These are phyloP conservation scores for Trametes polyzona DNA, from an alignment of 1,284 basidiomycete species.

Conservation along the genomic window DNA sequence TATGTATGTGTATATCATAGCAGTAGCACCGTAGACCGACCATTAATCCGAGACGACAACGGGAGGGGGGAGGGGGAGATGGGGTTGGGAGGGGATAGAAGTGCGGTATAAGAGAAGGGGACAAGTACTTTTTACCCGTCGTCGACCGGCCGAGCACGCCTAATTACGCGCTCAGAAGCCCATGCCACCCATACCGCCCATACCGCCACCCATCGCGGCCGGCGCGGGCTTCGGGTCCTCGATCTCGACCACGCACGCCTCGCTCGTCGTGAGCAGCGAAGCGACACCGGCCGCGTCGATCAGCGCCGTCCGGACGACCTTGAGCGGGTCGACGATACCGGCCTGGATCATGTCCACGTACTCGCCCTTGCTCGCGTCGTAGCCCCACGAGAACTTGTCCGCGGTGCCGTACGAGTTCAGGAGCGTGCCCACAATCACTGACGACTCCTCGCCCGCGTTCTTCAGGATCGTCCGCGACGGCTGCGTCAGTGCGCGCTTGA, in stretches of 20 bases:
- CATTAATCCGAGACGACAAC: neutral
- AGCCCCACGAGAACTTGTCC: conserved; percentile 86
- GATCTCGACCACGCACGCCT: conserved; percentile 91
- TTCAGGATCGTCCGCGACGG: conserved; percentile 89
- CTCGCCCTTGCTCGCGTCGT: conserved; percentile 90
- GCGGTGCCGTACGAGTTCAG: conserved; percentile 66
- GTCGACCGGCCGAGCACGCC: neutral
- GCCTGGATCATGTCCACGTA: conserved; percentile 94
- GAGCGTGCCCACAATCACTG: conserved; percentile 90
- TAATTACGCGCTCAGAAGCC: conserved; percentile 36
- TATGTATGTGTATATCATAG: conserved; percentile 12
- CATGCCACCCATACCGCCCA: conserved; percentile 55
- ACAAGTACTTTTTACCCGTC: neutral
- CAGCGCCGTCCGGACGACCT: conserved; percentile 92
- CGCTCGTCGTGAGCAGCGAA: conserved; percentile 90
- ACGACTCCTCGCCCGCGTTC: conserved; percentile 95
- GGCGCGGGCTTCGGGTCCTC: conserved; percentile 73
- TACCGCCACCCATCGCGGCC: conserved; percentile 56
- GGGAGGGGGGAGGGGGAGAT: neutral
- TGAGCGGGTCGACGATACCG: conserved; percentile 94
- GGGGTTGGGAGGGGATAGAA: too few relatives aligned
- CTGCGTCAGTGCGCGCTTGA: conserved; percentile 84
- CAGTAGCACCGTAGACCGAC: neutral
- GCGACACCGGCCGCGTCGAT: conserved; percentile 89
- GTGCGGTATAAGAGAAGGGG: too few relatives aligned